Conservation (phyloP, 352 stramenopile species). For the Peronospora destructor region DNA sequence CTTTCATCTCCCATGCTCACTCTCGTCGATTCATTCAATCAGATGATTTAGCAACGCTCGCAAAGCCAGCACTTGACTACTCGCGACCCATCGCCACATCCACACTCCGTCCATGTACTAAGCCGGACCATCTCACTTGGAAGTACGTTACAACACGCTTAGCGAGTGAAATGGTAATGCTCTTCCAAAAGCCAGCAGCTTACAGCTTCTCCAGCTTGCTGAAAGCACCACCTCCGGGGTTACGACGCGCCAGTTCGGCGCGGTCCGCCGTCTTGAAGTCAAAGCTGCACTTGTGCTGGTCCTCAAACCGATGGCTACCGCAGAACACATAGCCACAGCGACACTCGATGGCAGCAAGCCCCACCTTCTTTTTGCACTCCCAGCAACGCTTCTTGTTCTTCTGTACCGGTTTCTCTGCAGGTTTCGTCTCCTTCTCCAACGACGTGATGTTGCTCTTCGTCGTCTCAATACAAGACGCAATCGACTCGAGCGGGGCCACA, state of each 20-base stretch:
- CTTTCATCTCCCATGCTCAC: background rate
- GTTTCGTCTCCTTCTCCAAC: conserved; percentile 39
- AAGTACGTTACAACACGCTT: no score
- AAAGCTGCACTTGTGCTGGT: conserved; percentile 82
- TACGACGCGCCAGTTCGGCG: conserved; percentile 63
- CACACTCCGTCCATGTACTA: background rate
- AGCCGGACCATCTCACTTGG: background rate
- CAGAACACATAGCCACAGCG: conserved; percentile 87
- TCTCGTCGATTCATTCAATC: background rate
- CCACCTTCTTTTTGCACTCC: conserved; percentile 89
- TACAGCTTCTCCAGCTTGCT: conserved; percentile 36
- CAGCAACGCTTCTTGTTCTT: conserved; percentile 89
- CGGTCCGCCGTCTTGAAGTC: conserved; percentile 81
- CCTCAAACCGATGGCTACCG: conserved; percentile 77
- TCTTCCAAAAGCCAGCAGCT: background rate
- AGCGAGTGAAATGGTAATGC: no score
- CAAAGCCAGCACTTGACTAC: conserved; percentile 23
- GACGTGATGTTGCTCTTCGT: conserved; percentile 30
- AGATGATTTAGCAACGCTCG: background rate
- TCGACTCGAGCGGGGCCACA: conserved; percentile 33
- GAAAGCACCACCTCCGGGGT: conserved; percentile 77
- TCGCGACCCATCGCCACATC: conserved; percentile 3
- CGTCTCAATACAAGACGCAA: background rate
- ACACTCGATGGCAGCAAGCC: conserved; percentile 85
- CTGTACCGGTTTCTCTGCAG: conserved; percentile 48